These are phyloP conservation scores for Backusella tuberculispora DNA, from an alignment of 192 early-diverging fungal genomes.

Conservation along the genomic window DNA sequence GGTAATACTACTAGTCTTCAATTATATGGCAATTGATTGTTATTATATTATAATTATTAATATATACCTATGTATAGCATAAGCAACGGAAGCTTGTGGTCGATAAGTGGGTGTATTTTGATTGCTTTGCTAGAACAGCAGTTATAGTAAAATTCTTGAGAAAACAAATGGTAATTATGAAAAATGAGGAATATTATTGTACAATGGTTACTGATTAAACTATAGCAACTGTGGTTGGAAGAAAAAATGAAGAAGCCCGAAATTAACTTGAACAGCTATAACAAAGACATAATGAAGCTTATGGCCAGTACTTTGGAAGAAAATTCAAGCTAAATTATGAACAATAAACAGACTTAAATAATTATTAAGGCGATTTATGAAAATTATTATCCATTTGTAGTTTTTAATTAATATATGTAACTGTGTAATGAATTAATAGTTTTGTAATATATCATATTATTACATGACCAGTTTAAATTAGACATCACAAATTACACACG, in stretches of 20 bases:
- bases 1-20: constrained; percentile 32
- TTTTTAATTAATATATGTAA: too few relatives aligned
- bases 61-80: constrained; percentile 35
- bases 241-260: constrained; percentile 41
- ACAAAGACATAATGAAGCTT: constrained; percentile 15
- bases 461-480: too few relatives aligned
- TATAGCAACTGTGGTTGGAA: constrained; percentile 22
- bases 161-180: constrained; percentile 47
- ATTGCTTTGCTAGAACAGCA: constrained; percentile 56
- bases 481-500: too few relatives aligned
- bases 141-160: constrained; percentile 56
- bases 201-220: neutral
- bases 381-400: too few relatives aligned
- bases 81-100: constrained; percentile 45
- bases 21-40: neutral
- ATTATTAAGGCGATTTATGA: too few relatives aligned
- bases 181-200: neutral
- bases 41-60: neutral
- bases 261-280: constrained; percentile 22
- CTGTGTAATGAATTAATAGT: too few relatives aligned
- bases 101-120: constrained; percentile 57
- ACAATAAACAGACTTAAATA: too few relatives aligned
- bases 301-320: constrained; percentile 4
- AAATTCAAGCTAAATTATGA: neutral
- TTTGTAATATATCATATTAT: too few relatives aligned